Base-by-base conservation (phyloP, 495 filamentous ascomycete genomes). In the Aspergillus baeticus region DNA sequence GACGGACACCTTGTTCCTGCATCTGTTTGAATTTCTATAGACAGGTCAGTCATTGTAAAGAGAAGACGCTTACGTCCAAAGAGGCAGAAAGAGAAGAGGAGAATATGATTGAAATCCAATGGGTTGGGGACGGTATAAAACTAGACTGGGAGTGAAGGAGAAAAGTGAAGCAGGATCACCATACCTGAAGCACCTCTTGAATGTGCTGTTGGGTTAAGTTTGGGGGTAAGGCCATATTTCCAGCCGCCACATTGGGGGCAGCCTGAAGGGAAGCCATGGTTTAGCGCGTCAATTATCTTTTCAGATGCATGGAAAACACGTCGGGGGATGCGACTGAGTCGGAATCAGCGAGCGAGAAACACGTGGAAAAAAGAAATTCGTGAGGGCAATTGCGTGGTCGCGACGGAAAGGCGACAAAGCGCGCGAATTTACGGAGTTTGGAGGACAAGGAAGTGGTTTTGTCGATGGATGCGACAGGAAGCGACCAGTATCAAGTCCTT, bases 241-340 rank as follows among this genome's bases (percentile, higher is more conserved):
- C 76, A 64, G 83, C 77, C 69, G 86, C 84, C 67, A 85, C 75
- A 53, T 79, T 81, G 41, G 87, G 82, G 47, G 85, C 77, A 57
- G 83, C 75, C 73, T 93, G 89, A 61, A 89, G 82, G 35, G 88
- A 91, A 66, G 90, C 84, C 90, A 95, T 95, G 55, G 49, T 81
- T 73, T 60, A 66, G 63, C 64, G 63, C 64, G 62, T 66, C 20
- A 46, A 61, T 59, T 31, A 44, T 69, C 45, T 70, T 65, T 68
- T 71, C 73, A 77, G 73, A 68, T 37, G 62, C 64, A 34, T 34
- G 38, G 33, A 41, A 46, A 36, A 64, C 64, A 60, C 53, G 59
- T 48, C 54, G 54, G 55, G 46, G 41, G 37, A 65, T 65, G 62
- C 65, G 65, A 64, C 62, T 49, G 46, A n/a, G 14, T 44, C 43